phyloP scores from a whole-genome alignment of 2,329 filamentous ascomycete species.

The Pyricularia sp. region DNA sequence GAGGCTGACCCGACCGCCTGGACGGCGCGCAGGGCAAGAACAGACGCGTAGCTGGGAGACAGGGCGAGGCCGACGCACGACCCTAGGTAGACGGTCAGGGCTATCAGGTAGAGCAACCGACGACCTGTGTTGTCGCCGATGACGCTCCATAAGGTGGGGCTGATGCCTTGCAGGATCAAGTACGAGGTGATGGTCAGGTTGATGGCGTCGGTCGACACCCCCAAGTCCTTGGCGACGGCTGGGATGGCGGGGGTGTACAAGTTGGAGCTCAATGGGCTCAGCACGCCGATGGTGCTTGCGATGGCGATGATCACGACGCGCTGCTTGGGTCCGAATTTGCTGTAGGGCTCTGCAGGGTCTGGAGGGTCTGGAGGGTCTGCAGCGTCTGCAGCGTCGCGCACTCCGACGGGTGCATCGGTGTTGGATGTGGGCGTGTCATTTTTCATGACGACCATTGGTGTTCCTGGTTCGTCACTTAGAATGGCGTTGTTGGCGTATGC shows the following conservation, averaged over 20 bases:
- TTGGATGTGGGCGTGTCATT: not conserved
- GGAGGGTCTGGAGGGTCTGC: no score
- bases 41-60: conserved; percentile 26
- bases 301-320: not conserved
- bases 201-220: conserved; percentile 25
- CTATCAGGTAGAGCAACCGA: conserved; percentile 32
- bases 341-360: not conserved
- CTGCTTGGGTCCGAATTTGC: not conserved
- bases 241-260: conserved; percentile 28
- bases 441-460: not conserved
- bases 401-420: not conserved
- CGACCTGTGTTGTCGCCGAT: conserved; percentile 37
- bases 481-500: not conserved
- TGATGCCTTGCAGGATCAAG: conserved; percentile 16
- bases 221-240: conserved; percentile 24
- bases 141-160: conserved; percentile 24
- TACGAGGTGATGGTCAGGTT: conserved; percentile 34
- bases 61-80: conserved; percentile 32
- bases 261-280: conserved; percentile 2
- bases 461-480: not conserved
- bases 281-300: not conserved
- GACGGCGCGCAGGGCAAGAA: conserved; percentile 33
- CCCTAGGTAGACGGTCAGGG: conserved; percentile 31
- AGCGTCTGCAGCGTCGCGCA: not conserved
- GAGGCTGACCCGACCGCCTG: conserved; percentile 29